Evolutionary conservation across 2,329 filamentous ascomycete genomes (phyloP).

Genomic region (Magnaporthiopsis poae): DNA sequence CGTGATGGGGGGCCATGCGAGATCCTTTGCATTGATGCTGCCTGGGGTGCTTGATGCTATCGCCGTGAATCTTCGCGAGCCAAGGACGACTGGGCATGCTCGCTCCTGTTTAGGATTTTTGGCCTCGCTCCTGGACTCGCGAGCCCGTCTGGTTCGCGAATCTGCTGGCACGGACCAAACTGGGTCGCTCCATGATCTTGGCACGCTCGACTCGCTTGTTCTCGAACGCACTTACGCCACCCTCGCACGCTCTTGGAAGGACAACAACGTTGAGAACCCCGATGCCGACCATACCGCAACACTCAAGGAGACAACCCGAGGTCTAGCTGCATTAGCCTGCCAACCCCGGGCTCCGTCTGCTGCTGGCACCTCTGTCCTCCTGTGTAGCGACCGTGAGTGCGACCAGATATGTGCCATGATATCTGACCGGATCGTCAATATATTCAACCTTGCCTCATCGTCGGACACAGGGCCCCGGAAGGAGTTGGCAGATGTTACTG

Average conservation of each 20-base stretch:
- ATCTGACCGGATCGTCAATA: slow-evolving; percentile 6
- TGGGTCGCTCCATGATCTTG: slow-evolving; percentile 24
- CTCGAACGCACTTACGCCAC: slow-evolving; percentile 33
- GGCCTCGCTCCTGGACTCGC: slow-evolving; percentile 39
- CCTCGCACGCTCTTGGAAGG: slow-evolving; percentile 29
- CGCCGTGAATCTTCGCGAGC: slow-evolving; percentile 39
- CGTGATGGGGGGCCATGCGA: slow-evolving; percentile 37
- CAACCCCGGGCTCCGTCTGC: slow-evolving; percentile 24
- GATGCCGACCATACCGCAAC: slow-evolving; percentile 29
- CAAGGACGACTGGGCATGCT: slow-evolving; percentile 39
- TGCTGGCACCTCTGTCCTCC: neutral
- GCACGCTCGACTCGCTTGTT: slow-evolving; percentile 29
- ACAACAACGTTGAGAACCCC: slow-evolving; percentile 19
- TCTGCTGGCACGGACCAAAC: slow-evolving; percentile 15
- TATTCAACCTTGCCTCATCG: slow-evolving; percentile 5
- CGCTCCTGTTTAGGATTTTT: slow-evolving; percentile 43
- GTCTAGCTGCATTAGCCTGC: slow-evolving; percentile 34
- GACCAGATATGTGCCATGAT: slow-evolving; percentile 5
- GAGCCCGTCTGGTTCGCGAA: slow-evolving; percentile 28
- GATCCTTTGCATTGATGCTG: slow-evolving; percentile 38
- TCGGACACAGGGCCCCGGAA: slow-evolving; percentile 3
- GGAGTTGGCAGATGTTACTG: slow-evolving; percentile 27
- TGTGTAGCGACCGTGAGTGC: slow-evolving; percentile 3
- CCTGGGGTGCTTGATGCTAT: slow-evolving; percentile 37
- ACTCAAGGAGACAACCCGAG: slow-evolving; percentile 34